Percentiles rank a stretch among this genome's conserved stretches.
These are phyloP conservation scores for Astrocystis sublimbata DNA, from an alignment of 495 filamentous ascomycete genomes.

Conservation along the genomic window DNA sequence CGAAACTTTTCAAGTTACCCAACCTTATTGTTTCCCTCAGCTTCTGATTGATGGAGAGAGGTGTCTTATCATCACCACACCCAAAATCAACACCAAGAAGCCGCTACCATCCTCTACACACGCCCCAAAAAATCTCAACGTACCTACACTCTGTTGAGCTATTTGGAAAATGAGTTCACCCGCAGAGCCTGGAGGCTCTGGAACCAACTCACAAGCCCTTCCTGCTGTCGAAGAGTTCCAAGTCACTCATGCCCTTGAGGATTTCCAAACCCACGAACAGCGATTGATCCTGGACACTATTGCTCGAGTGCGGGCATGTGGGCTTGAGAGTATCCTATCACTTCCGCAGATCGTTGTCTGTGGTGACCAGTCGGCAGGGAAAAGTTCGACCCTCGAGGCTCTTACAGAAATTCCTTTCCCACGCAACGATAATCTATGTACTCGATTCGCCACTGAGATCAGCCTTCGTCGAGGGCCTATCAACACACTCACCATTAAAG, in stretches of 20 bases:
- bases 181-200: background rate
- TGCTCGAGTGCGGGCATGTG: background rate
- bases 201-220: background rate
- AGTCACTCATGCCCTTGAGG: constrained; percentile 10
- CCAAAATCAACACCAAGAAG: too few relatives aligned
- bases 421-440: constrained; percentile 47
- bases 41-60: too few relatives aligned
- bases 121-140: too few relatives aligned
- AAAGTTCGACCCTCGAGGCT: constrained; percentile 65
- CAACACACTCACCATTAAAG: constrained; percentile 6
- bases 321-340: constrained; percentile 30
- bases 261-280: constrained; percentile 21
- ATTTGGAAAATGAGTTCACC: background rate
- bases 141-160: too few relatives aligned
- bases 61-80: too few relatives aligned
- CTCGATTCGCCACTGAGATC: constrained; percentile 57
- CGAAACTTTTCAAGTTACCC: too few relatives aligned
- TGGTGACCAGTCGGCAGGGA: constrained; percentile 60
- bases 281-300: constrained; percentile 48
- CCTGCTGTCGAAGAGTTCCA: background rate
- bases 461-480: constrained; percentile 48
- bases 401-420: constrained; percentile 62
- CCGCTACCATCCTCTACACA: too few relatives aligned
- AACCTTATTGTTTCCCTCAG: too few relatives aligned
- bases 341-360: constrained; percentile 64